Base-by-base conservation (phyloP, 108 stramenopile species). In the Fragilaria radians region DNA sequence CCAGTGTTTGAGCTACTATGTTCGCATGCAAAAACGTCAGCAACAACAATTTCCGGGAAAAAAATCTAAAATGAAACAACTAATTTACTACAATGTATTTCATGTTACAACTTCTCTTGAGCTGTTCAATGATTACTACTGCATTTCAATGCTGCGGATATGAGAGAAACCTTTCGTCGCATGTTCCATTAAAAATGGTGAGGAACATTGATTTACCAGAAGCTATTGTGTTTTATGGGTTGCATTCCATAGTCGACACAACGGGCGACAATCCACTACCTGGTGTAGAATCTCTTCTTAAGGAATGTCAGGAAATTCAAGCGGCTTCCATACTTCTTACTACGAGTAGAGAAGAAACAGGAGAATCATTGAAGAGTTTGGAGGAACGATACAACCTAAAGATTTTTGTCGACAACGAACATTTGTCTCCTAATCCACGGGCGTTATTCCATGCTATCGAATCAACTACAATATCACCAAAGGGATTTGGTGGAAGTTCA, bases 141-240 rank as follows among this genome's bases (percentile, higher is more conserved):
- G n/a, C n/a, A n/a, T n/a, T n/a, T n/a, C n/a, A n/a, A n/a, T n/a
- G n/a, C n/a, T n/a, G n/a, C n/a, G n/a, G n/a, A n/a, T n/a, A n/a
- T n/a, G n/a, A n/a, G n/a, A n/a, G n/a, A n/a, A n/a, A n/a, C n/a
- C n/a, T n/a, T n/a, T n/a, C n/a, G n/a, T n/a, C n/a, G n/a, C n/a
- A n/a, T n/a, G n/a, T n/a, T n/a, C n/a, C n/a, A n/a, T n/a, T n/a
- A n/a, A n/a, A n/a, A n/a, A 89, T 89, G 88, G 80, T 89, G 31
- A 78, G 88, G 11, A 89, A 89, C 54, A 75, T 89, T 42, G 88
- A 89, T 67, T 54, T 82, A 7, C 83, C 82, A 4, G 88, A 89
- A 69, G 73, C 79, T 19, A 22, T 89, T 14, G 71, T 89, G 0
- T 82, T 89, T 50, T 86, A 84, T 54, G 88, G 85, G 7, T 11